These are phyloP conservation scores for Pseudonectria buxi DNA, from an alignment of 2,329 filamentous ascomycete genomes.

Conservation along the genomic window DNA sequence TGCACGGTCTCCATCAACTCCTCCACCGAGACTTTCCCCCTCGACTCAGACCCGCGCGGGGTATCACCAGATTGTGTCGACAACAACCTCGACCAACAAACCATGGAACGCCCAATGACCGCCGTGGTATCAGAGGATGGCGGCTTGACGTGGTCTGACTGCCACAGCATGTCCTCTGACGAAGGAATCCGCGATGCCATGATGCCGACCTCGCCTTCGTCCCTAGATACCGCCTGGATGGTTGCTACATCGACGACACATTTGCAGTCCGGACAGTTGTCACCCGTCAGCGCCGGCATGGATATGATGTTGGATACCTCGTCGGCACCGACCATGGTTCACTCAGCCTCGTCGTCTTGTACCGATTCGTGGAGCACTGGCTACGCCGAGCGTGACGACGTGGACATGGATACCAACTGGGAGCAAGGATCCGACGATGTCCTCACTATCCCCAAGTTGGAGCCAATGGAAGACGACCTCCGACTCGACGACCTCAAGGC, in stretches of 20 bases:
- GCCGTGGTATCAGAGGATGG: constrained; percentile 33
- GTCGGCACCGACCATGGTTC: constrained; percentile 35
- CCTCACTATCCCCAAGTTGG: constrained; percentile 46
- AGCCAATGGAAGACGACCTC: constrained; percentile 51
- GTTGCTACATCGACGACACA: constrained; percentile 18
- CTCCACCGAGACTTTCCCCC: constrained; percentile 1
- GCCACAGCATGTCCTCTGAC: constrained; percentile 39
- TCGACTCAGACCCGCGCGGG: background rate
- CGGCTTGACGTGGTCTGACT: constrained; percentile 40
- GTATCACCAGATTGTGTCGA: too few species aligned
- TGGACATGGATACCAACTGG: constrained; percentile 39
- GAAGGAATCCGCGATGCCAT: constrained; percentile 26
- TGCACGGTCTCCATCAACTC: constrained; percentile 5
- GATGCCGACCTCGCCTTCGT: constrained; percentile 26
- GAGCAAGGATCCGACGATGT: constrained; percentile 40
- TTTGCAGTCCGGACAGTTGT: constrained; percentile 42
- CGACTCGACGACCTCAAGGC: constrained; percentile 46
- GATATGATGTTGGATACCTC: constrained; percentile 35
- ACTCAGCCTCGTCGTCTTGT: constrained; percentile 41
- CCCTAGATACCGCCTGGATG: constrained; percentile 26
- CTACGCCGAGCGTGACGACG: constrained; percentile 32
- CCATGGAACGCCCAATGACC: constrained; percentile 41
- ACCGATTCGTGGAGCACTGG: constrained; percentile 38
- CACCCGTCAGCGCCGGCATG: constrained; percentile 46
- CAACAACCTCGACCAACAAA: constrained; percentile 25